Evolutionary conservation across 345 rosid species (phyloP).

Genomic region (Murraya koenigii): DNA sequence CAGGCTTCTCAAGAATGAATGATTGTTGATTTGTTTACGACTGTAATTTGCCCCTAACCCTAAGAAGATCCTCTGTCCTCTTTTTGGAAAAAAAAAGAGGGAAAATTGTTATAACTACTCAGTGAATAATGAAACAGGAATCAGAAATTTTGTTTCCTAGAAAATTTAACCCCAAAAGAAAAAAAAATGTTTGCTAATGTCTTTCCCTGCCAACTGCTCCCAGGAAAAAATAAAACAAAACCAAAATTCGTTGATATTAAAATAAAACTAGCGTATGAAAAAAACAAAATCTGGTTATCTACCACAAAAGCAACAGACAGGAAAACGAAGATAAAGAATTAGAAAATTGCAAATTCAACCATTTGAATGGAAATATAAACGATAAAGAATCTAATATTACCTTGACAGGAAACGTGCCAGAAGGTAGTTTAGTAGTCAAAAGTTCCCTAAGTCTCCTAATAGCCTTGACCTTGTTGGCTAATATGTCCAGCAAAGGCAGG

Average conservation of each 20-base stretch:
- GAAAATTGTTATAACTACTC: neutral
- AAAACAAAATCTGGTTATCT: constrained; percentile 1
- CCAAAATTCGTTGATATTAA: neutral
- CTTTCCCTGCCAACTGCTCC: neutral
- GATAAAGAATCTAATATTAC: constrained; percentile 32
- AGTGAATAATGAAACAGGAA: constrained; percentile 1
- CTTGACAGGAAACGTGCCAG: constrained; percentile 98
- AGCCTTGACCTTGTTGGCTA: constrained; percentile 98
- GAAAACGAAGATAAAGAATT: neutral
- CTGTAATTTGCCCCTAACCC: neutral
- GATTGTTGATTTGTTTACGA: neutral
- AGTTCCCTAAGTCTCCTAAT: constrained; percentile 96
- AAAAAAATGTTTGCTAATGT: neutral
- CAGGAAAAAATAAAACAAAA: neutral
- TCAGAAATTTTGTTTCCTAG: neutral
- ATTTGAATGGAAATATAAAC: neutral
- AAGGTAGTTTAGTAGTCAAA: constrained; percentile 89
- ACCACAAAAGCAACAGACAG: neutral
- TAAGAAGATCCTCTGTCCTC: neutral
- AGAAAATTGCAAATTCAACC: neutral
- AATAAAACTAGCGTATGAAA: constrained; percentile 2
- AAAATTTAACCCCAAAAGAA: neutral
- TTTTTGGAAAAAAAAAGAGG: neutral
- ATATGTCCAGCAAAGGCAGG: constrained; percentile 89
- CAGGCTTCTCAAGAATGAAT: neutral